Evolutionary conservation across 225 moss, liverwort and hornwort genomes (phyloP).

Genomic region (Bryoerythrophyllum caledonicum): DNA sequence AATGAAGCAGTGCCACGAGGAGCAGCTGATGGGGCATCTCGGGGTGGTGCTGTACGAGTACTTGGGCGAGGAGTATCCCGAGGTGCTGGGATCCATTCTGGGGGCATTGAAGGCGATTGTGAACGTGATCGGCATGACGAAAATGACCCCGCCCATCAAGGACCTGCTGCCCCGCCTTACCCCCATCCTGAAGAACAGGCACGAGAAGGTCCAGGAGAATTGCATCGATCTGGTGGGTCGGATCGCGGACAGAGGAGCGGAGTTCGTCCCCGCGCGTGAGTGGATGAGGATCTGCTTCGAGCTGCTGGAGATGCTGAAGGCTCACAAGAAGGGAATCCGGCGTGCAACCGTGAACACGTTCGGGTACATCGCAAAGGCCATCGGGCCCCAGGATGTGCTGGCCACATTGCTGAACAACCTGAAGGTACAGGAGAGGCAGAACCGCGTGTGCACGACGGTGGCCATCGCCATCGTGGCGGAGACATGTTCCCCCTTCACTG

Average conservation of each 20-base stretch:
- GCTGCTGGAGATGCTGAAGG: slow-evolving; percentile 96
- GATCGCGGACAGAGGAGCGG: slow-evolving; percentile 98
- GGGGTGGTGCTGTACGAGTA: slow-evolving; percentile 98
- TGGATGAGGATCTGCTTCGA: slow-evolving; percentile 99
- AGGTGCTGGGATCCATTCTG: slow-evolving; percentile 95
- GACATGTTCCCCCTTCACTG: slow-evolving; percentile 98
- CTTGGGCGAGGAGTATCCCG: slow-evolving; percentile 97
- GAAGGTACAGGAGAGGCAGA: slow-evolving; percentile 98
- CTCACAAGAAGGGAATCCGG: slow-evolving; percentile 98
- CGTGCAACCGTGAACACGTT: slow-evolving; percentile 98
- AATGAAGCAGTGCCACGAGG: slow-evolving; percentile 99
- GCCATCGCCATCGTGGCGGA: slow-evolving; percentile 99
- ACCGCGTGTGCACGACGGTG: slow-evolving; percentile 99
- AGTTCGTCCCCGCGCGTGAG: slow-evolving; percentile 97
- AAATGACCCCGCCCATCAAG: slow-evolving; percentile 99
- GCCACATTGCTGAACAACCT: slow-evolving; percentile 94
- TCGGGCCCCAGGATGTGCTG: slow-evolving; percentile 97
- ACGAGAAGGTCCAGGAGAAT: slow-evolving; percentile 99
- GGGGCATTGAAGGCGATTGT: slow-evolving; percentile 98
- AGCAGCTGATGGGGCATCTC: slow-evolving; percentile 99
- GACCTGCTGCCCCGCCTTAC: slow-evolving; percentile 93
- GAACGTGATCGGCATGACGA: slow-evolving; percentile 99
- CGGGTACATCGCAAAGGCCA: slow-evolving; percentile 98
- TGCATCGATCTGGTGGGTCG: slow-evolving; percentile 97
- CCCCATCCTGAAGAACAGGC: slow-evolving; percentile 96